Conservation (phyloP, 192 early-diverging fungal species). For the Funneliformis mosseae region DNA sequence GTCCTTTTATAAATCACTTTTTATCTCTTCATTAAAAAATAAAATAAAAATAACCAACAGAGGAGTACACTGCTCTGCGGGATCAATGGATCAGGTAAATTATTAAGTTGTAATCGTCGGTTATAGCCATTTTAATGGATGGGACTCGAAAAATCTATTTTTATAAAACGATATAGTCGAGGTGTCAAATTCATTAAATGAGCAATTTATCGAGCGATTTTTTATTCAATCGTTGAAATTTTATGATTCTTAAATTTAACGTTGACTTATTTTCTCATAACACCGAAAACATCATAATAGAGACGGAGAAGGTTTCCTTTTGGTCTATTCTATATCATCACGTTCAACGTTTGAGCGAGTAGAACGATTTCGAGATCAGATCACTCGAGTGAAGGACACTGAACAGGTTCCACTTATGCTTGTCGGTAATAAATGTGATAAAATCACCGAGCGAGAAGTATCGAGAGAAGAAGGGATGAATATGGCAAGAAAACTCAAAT, state of each 20-base stretch:
- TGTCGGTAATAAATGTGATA: slow-evolving; percentile 96
- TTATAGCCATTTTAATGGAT: not conserved
- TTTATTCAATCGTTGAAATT: no score
- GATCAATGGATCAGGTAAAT: slow-evolving; percentile 80
- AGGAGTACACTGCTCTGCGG: slow-evolving; percentile 77
- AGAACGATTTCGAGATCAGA: slow-evolving; percentile 84
- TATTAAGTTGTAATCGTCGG: not conserved
- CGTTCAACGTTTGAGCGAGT: slow-evolving; percentile 88
- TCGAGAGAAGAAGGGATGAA: slow-evolving; percentile 79
- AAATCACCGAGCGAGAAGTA: slow-evolving; percentile 80
- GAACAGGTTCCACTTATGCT: slow-evolving; percentile 86
- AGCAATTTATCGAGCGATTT: not conserved
- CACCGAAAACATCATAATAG: slow-evolving; percentile 27
- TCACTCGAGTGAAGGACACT: slow-evolving; percentile 88
- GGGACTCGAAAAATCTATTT: not conserved
- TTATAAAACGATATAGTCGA: not conserved
- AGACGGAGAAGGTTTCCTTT: slow-evolving; percentile 85
- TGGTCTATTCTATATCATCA: slow-evolving; percentile 90
- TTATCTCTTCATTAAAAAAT: slow-evolving; percentile 1
- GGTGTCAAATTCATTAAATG: not conserved
- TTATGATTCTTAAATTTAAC: no score
- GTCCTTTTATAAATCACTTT: no score
- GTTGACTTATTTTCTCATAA: not conserved
- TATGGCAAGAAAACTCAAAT: slow-evolving; percentile 72
- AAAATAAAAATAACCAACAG: slow-evolving; percentile 38